Evolutionary conservation across 2,329 filamentous ascomycete species (phyloP).

Genomic region (Aspergillus udagawae): DNA sequence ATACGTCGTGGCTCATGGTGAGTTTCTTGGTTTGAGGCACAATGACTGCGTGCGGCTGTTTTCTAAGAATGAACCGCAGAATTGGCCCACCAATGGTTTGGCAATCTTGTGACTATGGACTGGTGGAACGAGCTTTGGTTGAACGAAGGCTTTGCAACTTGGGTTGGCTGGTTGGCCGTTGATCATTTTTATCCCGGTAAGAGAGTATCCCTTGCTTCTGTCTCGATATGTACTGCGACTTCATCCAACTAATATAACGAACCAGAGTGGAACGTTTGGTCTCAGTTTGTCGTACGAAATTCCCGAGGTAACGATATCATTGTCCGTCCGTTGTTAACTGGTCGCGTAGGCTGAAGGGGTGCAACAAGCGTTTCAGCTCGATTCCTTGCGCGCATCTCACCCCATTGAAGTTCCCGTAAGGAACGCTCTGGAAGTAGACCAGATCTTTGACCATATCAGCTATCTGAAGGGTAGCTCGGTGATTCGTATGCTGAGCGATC

Average conservation of each 20-base stretch:
- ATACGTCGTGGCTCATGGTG: constrained; percentile 88
- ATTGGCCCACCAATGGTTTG: constrained; percentile 94
- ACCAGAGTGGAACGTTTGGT: constrained; percentile 92
- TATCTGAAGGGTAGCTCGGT: constrained; percentile 96
- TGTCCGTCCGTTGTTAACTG: constrained; percentile 33
- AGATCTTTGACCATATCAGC: constrained; percentile 96
- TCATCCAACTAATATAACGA: constrained; percentile 14
- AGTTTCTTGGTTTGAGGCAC: constrained; percentile 8
- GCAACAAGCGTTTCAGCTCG: constrained; percentile 85
- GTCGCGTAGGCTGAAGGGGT: constrained; percentile 72
- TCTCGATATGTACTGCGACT: background rate
- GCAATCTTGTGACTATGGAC: constrained; percentile 93
- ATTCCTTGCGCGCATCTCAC: constrained; percentile 86
- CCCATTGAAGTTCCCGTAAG: constrained; percentile 93
- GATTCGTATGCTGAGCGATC: constrained; percentile 90
- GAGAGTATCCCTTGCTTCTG: constrained; percentile 8
- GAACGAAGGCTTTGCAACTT: constrained; percentile 95
- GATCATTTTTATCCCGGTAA: constrained; percentile 79
- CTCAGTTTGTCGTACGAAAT: constrained; percentile 78
- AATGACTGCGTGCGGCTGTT: background rate
- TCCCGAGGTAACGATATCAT: constrained; percentile 48
- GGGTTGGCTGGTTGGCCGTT: constrained; percentile 92
- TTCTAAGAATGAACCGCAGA: constrained; percentile 46
- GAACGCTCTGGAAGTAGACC: constrained; percentile 92
- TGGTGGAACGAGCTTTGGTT: constrained; percentile 95